These are phyloP conservation scores for Neofusicoccum laricinum DNA, from an alignment of 2,329 filamentous ascomycete species.

Conservation along the genomic window DNA sequence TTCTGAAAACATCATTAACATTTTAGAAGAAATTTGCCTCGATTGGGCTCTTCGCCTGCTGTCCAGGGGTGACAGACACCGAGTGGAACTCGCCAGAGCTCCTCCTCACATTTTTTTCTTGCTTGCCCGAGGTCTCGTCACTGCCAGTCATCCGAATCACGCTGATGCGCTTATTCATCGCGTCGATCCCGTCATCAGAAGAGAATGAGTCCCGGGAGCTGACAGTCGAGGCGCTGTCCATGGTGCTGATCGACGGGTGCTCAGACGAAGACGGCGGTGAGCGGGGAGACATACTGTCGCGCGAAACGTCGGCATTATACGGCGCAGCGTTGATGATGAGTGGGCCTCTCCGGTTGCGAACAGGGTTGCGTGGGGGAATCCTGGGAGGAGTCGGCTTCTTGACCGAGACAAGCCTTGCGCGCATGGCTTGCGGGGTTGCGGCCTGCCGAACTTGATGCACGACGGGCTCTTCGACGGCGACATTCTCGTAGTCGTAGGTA, in stretches of 20 bases:
- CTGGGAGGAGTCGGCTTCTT: conserved; percentile 75
- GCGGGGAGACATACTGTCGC: conserved; percentile 29
- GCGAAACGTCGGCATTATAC: conserved; percentile 15
- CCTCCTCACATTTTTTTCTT: conserved; percentile 25
- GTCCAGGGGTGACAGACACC: conserved; percentile 34
- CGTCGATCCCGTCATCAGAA: conserved; percentile 26
- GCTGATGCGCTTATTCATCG: conserved; percentile 12
- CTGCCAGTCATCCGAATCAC: conserved; percentile 16
- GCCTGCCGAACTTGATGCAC: conserved; percentile 67
- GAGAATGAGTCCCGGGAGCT: conserved; percentile 29
- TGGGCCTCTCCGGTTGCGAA: conserved; percentile 40
- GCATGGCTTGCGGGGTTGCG: conserved; percentile 64
- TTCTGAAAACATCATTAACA: background rate
- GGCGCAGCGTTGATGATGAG: conserved; percentile 28
- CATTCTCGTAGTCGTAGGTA: conserved; percentile 36
- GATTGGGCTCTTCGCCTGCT: conserved; percentile 18
- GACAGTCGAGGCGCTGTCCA: conserved; percentile 31
- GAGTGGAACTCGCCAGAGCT: conserved; percentile 44
- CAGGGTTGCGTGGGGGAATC: conserved; percentile 73
- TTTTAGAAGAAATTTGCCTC: conserved; percentile 2
- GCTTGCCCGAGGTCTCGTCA: conserved; percentile 24
- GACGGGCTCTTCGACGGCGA: conserved; percentile 59
- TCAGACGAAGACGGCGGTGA: conserved; percentile 23
- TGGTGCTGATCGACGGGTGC: conserved; percentile 16
- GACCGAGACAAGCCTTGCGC: conserved; percentile 80